A percentile compares a stretch with the other conserved stretches of the same genome.
These are phyloP conservation scores for Wakefieldia striispora DNA, from an alignment of 768 basidiomycete genomes.

Conservation along the genomic window DNA sequence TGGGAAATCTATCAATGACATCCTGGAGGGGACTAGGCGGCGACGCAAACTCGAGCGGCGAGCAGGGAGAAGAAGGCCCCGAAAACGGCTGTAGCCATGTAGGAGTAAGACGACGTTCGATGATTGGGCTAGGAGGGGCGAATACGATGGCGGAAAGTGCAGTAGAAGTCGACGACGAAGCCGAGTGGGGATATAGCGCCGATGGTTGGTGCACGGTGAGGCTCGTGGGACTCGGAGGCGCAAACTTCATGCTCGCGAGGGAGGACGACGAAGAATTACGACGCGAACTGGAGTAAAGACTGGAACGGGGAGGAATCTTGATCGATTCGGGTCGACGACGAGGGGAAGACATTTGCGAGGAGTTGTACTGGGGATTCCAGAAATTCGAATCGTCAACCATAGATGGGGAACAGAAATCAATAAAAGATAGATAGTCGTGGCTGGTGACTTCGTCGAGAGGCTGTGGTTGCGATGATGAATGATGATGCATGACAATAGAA, in stretches of 20 bases:
- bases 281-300: conserved; percentile 14
- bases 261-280: conserved; percentile 20
- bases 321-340: conserved; percentile 17
- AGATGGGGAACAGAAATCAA: conserved; percentile 42
- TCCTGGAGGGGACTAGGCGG: conserved; percentile 9
- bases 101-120: conserved; percentile 7
- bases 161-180: conserved; percentile 13
- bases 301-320: conserved; percentile 16
- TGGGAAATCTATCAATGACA: conserved; percentile 36
- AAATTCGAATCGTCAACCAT: conserved; percentile 11
- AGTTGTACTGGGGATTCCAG: neutral
- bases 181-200: conserved; percentile 6
- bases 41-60: conserved; percentile 31
- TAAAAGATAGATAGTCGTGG: conserved; percentile 45
- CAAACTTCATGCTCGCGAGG: conserved; percentile 33
- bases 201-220: conserved; percentile 5
- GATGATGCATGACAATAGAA: conserved; percentile 19
- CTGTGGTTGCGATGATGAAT: conserved; percentile 11
- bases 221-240: conserved; percentile 27
- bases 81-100: conserved; percentile 17
- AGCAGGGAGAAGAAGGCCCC: conserved; percentile 28
- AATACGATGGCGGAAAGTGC: conserved; percentile 30
- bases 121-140: conserved; percentile 27
- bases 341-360: conserved; percentile 5
- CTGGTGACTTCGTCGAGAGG: conserved; percentile 19